phyloP scores from a whole-genome alignment of 148 eudicot species.

The Heliosperma pusillum region DNA sequence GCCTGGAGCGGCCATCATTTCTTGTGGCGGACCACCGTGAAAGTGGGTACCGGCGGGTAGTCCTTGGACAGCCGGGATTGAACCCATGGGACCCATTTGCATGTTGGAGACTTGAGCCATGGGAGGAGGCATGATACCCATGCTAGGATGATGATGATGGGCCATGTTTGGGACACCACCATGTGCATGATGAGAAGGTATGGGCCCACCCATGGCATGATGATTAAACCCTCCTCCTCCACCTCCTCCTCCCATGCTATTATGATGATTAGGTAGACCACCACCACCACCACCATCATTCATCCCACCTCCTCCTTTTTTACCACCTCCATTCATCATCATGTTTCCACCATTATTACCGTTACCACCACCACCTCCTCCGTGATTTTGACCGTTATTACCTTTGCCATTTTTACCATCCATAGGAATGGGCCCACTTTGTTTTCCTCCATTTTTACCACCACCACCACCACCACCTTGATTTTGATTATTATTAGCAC shows the following conservation, averaged over 20 bases:
- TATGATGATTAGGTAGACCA: constrained; percentile 15
- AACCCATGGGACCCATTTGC: constrained; percentile 66
- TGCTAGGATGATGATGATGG: constrained; percentile 1
- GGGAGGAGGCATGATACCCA: constrained; percentile 38
- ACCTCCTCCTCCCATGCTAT: constrained; percentile 41
- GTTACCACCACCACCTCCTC: constrained; percentile 25
- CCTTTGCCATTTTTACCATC: constrained; percentile 37
- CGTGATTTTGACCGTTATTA: constrained; percentile 24
- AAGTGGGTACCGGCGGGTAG: constrained; percentile 53
- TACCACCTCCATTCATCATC: constrained; percentile 20
- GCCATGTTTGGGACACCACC: constrained; percentile 28
- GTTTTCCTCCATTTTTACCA: constrained; percentile 37
- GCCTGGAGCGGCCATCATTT: constrained; percentile 45
- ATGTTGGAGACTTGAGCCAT: constrained; percentile 57
- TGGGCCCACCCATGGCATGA: constrained; percentile 29
- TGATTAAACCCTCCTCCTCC: constrained; percentile 29
- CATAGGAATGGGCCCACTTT: constrained; percentile 24
- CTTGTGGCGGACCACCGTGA: constrained; percentile 48
- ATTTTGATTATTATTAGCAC: constrained; percentile 7
- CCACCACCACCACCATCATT: too few relatives aligned
- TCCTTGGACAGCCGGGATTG: constrained; percentile 63
- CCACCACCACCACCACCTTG: constrained; percentile 10
- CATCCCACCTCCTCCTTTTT: constrained; percentile 23
- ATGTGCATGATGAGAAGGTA: constrained; percentile 27
- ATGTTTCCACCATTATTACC: constrained; percentile 11